Evolutionary conservation across 768 basidiomycete species (phyloP), one percentile per base, ranked within the genome.

Genomic region (Termitomyces sp.): DNA sequence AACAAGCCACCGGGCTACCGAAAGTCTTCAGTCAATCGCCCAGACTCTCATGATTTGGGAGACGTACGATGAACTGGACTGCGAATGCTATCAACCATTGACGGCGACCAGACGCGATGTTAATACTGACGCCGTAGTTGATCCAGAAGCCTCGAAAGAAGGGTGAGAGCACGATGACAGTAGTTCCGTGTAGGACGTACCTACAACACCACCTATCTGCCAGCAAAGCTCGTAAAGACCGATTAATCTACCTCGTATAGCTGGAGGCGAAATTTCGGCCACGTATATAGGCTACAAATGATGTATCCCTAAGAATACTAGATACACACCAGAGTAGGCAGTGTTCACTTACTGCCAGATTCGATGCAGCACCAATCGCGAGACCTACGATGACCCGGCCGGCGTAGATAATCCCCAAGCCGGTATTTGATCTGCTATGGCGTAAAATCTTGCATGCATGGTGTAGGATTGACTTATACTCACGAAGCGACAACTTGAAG

Each of bases 191-290:
- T 43, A 46, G 12, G 42, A 54, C 69, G 14, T 50, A 68, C 79
- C 79, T 37, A 77, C 68, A 15, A 82, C 71, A n/a, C 75, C 77
- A 40, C 81, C 82, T 46, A 77, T 69, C 67, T 83, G 82, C 72
- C 77, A 81, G 40, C 75, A 75, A n/a, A 81, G 66, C 59, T 84
- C 81, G 67, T 79, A 82, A 54, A 79, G 65, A 17, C 82, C 83
- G 54, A 80, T 76, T 25, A 83, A 69, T 40, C 77, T 74, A 32
- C 81, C 81, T n/a, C 79, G 74, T 57, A 80, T 77, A 5, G 76
- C 73, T 25, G 79, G 72, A 20, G 80, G 74, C 3, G 81, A 66
- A 40, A 81, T 75, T 67, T 84, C 81, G 11, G 79, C 76, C 51
- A 79, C 74, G 62, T 74, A 80, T 51, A 78, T 74, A 6, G 79